A percentile compares a stretch with the other conserved stretches of the same genome.
These are phyloP conservation scores for Elsinoe necatrix DNA, from an alignment of 2,329 filamentous ascomycete species.

Conservation along the genomic window DNA sequence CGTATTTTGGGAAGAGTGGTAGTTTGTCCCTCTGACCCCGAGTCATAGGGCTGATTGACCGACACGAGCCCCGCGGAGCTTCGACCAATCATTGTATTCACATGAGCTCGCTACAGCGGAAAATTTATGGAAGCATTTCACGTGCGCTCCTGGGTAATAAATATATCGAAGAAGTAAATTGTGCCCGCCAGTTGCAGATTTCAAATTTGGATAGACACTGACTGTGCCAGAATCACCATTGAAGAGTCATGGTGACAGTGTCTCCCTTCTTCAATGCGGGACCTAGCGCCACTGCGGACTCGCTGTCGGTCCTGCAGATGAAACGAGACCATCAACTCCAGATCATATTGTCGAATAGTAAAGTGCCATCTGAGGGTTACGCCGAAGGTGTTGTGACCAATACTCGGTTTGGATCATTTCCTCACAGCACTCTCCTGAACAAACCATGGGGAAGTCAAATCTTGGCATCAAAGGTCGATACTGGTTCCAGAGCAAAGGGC, in stretches of 20 bases:
- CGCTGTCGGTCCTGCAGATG: constrained; percentile 76
- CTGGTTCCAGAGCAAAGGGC: constrained; percentile 68
- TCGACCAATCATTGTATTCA: neutral
- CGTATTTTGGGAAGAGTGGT: neutral
- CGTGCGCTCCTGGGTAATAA: neutral
- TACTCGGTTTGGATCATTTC: constrained; percentile 78
- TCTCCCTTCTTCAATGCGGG: constrained; percentile 78
- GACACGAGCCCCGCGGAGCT: constrained; percentile 8
- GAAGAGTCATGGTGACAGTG: constrained; percentile 12
- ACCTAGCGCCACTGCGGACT: constrained; percentile 51
- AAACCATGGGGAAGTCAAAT: constrained; percentile 90
- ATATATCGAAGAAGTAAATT: too few species aligned
- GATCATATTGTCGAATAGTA: constrained; percentile 44
- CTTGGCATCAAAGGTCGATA: constrained; percentile 80
- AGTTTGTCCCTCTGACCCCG: constrained; percentile 1
- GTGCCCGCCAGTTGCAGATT: too few species aligned
- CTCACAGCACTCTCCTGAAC: constrained; percentile 48
- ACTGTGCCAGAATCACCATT: neutral
- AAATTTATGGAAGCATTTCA: constrained; percentile 9
- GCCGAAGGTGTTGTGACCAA: constrained; percentile 54
- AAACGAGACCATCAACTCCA: constrained; percentile 80
- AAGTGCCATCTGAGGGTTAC: constrained; percentile 36
- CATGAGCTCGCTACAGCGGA: neutral
- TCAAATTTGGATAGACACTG: neutral
- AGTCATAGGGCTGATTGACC: constrained; percentile 15